Evolutionary conservation across 345 rosid genomes (phyloP), one percentile per base, ranked within the genome.

Genomic region (Schrenkiella parvula): DNA sequence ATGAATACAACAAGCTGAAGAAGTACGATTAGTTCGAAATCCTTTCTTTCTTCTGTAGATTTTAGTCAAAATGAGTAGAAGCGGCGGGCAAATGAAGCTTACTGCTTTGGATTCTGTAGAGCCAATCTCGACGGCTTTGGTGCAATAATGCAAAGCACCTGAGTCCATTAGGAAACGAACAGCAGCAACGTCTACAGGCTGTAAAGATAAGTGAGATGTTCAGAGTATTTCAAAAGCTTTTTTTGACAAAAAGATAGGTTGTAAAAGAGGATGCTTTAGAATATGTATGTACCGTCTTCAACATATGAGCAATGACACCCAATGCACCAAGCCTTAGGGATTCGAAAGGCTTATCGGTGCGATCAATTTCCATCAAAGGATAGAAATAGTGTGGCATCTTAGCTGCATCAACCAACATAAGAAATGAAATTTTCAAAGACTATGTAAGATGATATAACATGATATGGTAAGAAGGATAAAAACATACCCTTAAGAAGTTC

Each of bases 221-320:
- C 31, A 47, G 38, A 47, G 32, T n/a, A 8, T 8, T 37, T 26
- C n/a, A 26, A 64, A 28, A 52, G 11, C 3, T 42, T 55, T 44
- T 44, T 41, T 55, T 64, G 19, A 62, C 43, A 28, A 42, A 43
- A 1, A 29, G 0, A 31, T 14, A 55, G 52, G 47, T 59, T 25
- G 38, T 43, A 22, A 25, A 32, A 53, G 41, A 12, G 34, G 56
- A 48, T 37, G 54, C 0, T 48, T 21, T 48, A 53, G 9, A 38
- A 48, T 50, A 6, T 75, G 14, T 73, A 26, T 8, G 46, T 71
- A 72, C 77, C 78, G 78, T 78, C 84, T 86, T 84, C 55, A 82
- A 71, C 8, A 90, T 50, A 21, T 85, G 81, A 21, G 79, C 86
- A 39, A 88, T 80, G 23, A 90, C 86, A 52, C 87, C 82, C 74